phyloP scores from a whole-genome alignment of 2,329 filamentous ascomycete species.

The Claviceps maximensis region DNA sequence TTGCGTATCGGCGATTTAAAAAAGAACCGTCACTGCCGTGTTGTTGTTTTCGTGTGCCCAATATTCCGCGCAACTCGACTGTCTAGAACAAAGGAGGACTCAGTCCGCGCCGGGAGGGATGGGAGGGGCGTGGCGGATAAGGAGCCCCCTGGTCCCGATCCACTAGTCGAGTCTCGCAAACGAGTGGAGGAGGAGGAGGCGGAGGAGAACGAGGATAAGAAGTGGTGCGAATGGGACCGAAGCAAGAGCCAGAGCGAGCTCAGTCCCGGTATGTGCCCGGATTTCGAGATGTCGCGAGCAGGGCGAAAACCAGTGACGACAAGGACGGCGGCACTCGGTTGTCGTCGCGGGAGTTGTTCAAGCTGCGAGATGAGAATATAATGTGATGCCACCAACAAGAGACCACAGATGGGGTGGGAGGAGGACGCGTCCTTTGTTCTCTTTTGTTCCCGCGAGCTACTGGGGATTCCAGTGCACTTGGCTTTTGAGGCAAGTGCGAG shows the following conservation, averaged over 20 bases:
- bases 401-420: too few species aligned
- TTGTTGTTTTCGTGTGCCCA: not conserved
- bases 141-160: not conserved
- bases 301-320: too few species aligned
- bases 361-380: not conserved
- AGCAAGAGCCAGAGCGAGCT: not conserved
- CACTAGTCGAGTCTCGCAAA: not conserved
- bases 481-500: not conserved
- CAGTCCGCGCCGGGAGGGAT: not conserved
- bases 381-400: too few species aligned
- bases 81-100: not conserved
- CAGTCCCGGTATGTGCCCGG: not conserved
- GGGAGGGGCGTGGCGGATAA: not conserved
- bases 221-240: not conserved
- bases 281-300: too few species aligned
- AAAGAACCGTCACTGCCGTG: not conserved
- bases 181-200: not conserved
- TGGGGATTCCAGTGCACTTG: not conserved
- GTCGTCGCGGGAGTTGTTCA: not conserved
- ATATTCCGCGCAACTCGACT: not conserved
- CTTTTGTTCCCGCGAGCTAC: not conserved
- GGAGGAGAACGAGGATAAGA: too few species aligned
- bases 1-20: not conserved
- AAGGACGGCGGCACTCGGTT: not conserved
- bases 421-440: not conserved